Percentiles rank a stretch among this genome's conserved stretches.
These are phyloP conservation scores for Geotrichum restrictum DNA, from an alignment of 1,139 yeast genomes.

Conservation along the genomic window DNA sequence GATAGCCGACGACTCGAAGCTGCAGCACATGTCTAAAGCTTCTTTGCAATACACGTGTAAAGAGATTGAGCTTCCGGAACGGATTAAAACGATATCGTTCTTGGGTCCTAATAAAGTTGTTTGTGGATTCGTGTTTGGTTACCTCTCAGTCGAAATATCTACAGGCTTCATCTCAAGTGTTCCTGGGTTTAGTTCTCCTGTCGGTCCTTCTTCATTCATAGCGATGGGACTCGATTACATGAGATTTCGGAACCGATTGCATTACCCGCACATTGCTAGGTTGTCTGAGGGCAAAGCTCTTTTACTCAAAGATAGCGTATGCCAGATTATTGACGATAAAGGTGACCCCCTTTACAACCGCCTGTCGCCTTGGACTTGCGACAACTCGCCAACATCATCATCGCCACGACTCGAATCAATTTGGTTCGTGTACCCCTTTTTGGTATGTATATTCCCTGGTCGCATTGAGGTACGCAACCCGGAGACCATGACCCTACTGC, in stretches of 20 bases:
- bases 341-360: constrained; percentile 28
- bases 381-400: no score
- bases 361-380: constrained; percentile 26
- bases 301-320: constrained; percentile 30
- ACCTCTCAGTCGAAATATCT: constrained; percentile 29
- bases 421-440: constrained; percentile 36
- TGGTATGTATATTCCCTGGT: constrained; percentile 30
- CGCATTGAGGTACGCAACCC: constrained; percentile 36
- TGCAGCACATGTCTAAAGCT: no score
- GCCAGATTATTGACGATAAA: constrained; percentile 26
- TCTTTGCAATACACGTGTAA: no score
- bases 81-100: constrained; percentile 38
- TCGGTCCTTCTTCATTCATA: constrained; percentile 15
- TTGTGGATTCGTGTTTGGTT: constrained; percentile 36
- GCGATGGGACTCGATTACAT: constrained; percentile 28
- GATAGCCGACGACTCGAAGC: no score
- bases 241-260: constrained; percentile 26
- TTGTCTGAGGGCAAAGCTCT: constrained; percentile 26
- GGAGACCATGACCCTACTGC: constrained; percentile 32
- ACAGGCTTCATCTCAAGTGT: constrained; percentile 1
- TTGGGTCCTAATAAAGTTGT: constrained; percentile 36
- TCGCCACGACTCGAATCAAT: constrained; percentile 26
- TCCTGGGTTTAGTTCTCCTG: constrained; percentile 7
- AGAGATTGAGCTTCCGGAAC: constrained; percentile 40
- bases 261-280: constrained; percentile 23